Conservation (phyloP, 768 basidiomycete genomes). For the Punctularia strigosozonata region DNA sequence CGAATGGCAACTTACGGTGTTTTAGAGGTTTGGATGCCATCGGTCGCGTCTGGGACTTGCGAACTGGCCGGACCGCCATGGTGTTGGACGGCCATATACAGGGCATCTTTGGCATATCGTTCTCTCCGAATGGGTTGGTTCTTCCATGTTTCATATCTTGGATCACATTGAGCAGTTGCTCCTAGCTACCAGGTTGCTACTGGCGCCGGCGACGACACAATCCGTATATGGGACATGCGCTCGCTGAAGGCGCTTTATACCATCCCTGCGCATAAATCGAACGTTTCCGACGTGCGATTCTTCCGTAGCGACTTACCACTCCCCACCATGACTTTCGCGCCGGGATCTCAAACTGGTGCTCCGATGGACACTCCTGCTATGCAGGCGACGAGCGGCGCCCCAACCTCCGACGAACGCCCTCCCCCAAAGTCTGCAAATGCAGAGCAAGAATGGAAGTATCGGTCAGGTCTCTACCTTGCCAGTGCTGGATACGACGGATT, state of each 20-base stretch:
- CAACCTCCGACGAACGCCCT: constrained; percentile 18
- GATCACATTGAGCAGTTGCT: background rate
- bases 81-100: constrained; percentile 95
- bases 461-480: constrained; percentile 85
- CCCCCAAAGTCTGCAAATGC: constrained; percentile 16
- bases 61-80: constrained; percentile 94
- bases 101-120: constrained; percentile 81
- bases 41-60: constrained; percentile 93
- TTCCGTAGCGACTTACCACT: constrained; percentile 50
- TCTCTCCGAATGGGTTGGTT: constrained; percentile 90
- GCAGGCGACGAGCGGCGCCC: constrained; percentile 29
- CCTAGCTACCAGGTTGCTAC: constrained; percentile 92
- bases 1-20: constrained; percentile 1
- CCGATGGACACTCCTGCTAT: constrained; percentile 32
- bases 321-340: constrained; percentile 25
- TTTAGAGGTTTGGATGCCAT: constrained; percentile 89
- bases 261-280: constrained; percentile 91
- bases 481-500: constrained; percentile 91
- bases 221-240: constrained; percentile 98
- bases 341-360: constrained; percentile 10
- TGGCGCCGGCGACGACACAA: constrained; percentile 93
- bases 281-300: constrained; percentile 92
- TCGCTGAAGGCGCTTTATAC: constrained; percentile 88
- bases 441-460: constrained; percentile 66
- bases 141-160: constrained; percentile 8